Evolutionary conservation across 1,139 yeast species (phyloP).

Genomic region (Yamadazyma atmosphaerica): DNA sequence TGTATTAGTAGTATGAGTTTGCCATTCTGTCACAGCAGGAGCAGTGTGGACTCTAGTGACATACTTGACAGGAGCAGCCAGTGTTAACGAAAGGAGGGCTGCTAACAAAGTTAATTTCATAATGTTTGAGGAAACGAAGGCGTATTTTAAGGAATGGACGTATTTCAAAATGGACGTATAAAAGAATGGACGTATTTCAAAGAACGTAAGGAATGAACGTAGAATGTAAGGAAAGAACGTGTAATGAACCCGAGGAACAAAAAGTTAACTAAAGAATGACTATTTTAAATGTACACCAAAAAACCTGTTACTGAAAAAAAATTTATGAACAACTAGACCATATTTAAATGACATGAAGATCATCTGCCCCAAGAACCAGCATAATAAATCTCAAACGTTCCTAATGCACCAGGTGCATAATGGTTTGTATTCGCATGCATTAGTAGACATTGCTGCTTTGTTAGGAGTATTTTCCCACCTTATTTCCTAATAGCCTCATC

Average conservation of each 20-base stretch:
- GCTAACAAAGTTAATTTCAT: conserved; percentile 18
- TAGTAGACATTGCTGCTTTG: too few species aligned
- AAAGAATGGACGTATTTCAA: neutral
- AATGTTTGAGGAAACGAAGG: conserved; percentile 5
- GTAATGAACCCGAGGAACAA: neutral
- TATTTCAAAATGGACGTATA: conserved; percentile 2
- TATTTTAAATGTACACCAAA: neutral
- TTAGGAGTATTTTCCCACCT: neutral
- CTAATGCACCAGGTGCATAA: neutral
- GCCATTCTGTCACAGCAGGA: conserved; percentile 29
- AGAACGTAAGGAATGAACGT: neutral
- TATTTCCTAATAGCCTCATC: neutral
- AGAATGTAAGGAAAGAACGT: neutral
- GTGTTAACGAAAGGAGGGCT: conserved; percentile 23
- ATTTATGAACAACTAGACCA: neutral
- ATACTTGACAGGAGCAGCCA: conserved; percentile 27
- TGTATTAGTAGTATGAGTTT: conserved; percentile 19
- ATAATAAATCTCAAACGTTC: neutral
- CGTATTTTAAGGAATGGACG: conserved; percentile 5
- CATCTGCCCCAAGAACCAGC: neutral
- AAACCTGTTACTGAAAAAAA: neutral
- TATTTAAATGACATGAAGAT: neutral
- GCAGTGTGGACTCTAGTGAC: conserved; percentile 33
- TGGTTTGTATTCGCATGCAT: too few species aligned
- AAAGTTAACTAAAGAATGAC: neutral